Evolutionary conservation across 2,329 filamentous ascomycete genomes (phyloP).

Genomic region (Colletotrichum destructivum): DNA sequence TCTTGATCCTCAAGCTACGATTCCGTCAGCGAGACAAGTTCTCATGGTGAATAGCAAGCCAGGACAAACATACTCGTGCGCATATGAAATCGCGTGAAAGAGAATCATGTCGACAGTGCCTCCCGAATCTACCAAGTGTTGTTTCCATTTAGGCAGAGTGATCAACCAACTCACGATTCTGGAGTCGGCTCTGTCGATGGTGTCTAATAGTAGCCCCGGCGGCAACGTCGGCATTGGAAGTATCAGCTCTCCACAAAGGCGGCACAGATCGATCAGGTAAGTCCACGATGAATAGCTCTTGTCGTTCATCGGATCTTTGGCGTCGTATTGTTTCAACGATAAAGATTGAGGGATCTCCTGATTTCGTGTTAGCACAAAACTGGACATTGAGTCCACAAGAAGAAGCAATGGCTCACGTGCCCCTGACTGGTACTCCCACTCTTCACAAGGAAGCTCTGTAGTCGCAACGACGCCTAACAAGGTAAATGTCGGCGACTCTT

Average conservation of each 20-base stretch:
- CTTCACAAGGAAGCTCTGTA: constrained; percentile 57
- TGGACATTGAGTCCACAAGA: constrained; percentile 19
- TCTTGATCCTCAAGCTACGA: constrained; percentile 27
- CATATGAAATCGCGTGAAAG: constrained; percentile 53
- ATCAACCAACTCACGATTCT: constrained; percentile 56
- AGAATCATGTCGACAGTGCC: constrained; percentile 56
- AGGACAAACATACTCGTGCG: constrained; percentile 50
- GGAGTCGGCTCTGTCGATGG: constrained; percentile 53
- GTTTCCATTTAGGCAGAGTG: constrained; percentile 57
- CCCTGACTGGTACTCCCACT: constrained; percentile 57
- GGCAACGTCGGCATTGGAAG: constrained; percentile 47
- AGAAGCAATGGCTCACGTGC: constrained; percentile 47
- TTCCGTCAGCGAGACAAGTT: neutral
- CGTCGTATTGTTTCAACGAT: constrained; percentile 54
- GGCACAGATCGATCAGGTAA: constrained; percentile 55
- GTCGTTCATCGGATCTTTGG: constrained; percentile 52
- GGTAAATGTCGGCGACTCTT: constrained; percentile 46
- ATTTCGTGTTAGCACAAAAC: constrained; percentile 39
- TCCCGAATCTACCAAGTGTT: constrained; percentile 54
- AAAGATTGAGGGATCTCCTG: constrained; percentile 52
- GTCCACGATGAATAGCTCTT: constrained; percentile 56
- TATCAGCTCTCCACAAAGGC: constrained; percentile 52
- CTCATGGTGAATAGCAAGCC: neutral
- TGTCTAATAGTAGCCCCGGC: constrained; percentile 46
- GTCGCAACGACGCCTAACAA: constrained; percentile 50